Evolutionary conservation across 2,329 filamentous ascomycete species (phyloP).

Genomic region (Didymella keratinophila): DNA sequence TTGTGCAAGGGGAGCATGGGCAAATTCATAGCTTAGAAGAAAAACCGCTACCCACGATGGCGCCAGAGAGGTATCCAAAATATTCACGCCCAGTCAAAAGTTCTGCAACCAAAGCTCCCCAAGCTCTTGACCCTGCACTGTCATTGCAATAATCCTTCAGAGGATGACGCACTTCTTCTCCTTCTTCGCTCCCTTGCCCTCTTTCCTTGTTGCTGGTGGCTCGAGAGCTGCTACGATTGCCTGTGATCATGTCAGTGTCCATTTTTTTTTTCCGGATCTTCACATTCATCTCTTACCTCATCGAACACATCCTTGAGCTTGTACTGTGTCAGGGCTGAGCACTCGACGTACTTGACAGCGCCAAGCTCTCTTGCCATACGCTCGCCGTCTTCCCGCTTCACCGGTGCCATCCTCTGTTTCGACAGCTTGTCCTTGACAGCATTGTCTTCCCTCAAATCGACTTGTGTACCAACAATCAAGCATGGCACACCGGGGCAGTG

Average conservation of each 20-base stretch:
- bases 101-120: slow-evolving; percentile 38
- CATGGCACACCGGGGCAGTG: slow-evolving; percentile 98
- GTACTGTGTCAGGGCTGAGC: slow-evolving; percentile 96
- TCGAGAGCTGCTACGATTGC: slow-evolving; percentile 96
- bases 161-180: slow-evolving; percentile 49
- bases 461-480: slow-evolving; percentile 96
- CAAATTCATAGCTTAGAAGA: slow-evolving; percentile 38
- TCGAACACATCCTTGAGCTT: slow-evolving; percentile 99
- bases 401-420: slow-evolving; percentile 95
- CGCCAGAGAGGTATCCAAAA: slow-evolving; percentile 53
- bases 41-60: slow-evolving; percentile 52
- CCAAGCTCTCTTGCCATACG: slow-evolving; percentile 97
- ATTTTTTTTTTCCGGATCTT: not conserved
- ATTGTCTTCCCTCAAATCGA: slow-evolving; percentile 89
- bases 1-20: slow-evolving; percentile 24
- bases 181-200: slow-evolving; percentile 46
- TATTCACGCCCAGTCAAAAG: slow-evolving; percentile 46
- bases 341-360: slow-evolving; percentile 98
- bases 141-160: slow-evolving; percentile 27
- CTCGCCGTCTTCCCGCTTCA: slow-evolving; percentile 91
- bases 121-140: slow-evolving; percentile 16
- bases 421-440: slow-evolving; percentile 88
- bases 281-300: slow-evolving; percentile 69
- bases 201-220: slow-evolving; percentile 76
- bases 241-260: slow-evolving; percentile 56